Evolutionary conservation across 805 yeast genomes (phyloP), one percentile per base, ranked within the genome.

Genomic region (Candida qinlingensis): DNA sequence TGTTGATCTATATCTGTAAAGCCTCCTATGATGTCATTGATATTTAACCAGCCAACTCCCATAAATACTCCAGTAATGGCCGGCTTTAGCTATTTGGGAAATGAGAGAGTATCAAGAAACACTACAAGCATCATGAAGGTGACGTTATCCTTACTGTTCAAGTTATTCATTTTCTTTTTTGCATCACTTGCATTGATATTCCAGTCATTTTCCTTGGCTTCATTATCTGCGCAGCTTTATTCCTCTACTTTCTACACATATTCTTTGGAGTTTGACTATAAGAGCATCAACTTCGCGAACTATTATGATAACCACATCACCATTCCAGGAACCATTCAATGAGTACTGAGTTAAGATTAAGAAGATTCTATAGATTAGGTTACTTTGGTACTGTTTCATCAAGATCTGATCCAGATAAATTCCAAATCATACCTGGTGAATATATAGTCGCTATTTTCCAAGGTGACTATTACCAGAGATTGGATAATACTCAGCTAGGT

Each of bases 371-470:
- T 29, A 41, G 43, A 19, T 12, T 41, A 12, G 43, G 43, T 19
- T 41, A 41, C 29, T 41, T 41, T 33, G 43, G 43, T 7, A 41
- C 40, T n/a, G 39, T 28, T 9, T 27, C 39, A 27, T 36, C 45
- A 4, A 28, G 29, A n/a, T n/a, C n/a, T 7, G 25, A 36, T 7
- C 27, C 45, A 19, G 19, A 19, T 19, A 19, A 19, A 19, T 19
- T 19, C 19, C 3, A 19, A 19, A 19, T 19, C 19, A 19, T 19
- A 19, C 19, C 19, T 19, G 19, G 19, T 19, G 19, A 19, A 19
- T 19, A 19, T 19, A 19, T 19, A 19, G 19, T 19, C 19, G 19
- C 19, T 19, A 19, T 19, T 19, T 19, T 19, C 19, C 19, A 19
- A 19, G 3, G 19, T 19, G 19, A 19, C 19, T 19, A 19, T 19